Conservation (phyloP, 2,329 filamentous ascomycete species). For the Fusarium pseudocircinatum region DNA sequence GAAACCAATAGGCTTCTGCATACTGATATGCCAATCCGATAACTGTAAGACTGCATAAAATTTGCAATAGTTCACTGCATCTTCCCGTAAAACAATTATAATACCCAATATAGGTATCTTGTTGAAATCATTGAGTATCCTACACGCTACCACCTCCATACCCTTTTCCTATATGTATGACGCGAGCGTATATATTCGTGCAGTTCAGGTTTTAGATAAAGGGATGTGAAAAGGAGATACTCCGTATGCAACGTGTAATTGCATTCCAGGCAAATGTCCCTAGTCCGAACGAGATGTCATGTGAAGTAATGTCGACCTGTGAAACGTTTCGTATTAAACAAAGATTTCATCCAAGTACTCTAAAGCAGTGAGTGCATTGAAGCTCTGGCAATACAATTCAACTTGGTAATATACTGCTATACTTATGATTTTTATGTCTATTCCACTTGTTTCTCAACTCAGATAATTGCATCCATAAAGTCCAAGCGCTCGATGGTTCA, state of each 20-base stretch:
- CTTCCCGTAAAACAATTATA: background rate
- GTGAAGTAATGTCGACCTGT: background rate
- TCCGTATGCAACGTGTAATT: background rate
- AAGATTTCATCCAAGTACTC: background rate
- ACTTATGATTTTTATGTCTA: too few relatives aligned
- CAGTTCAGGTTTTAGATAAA: background rate
- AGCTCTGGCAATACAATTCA: background rate
- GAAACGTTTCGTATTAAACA: background rate
- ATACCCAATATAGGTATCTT: background rate
- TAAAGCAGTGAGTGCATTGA: background rate
- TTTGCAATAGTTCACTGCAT: background rate
- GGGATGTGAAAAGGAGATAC: slow-evolving; percentile 1
- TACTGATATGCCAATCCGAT: background rate
- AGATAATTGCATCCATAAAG: background rate
- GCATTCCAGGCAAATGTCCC: slow-evolving; percentile 13
- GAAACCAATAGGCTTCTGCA: background rate
- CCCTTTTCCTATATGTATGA: background rate
- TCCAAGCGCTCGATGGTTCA: background rate
- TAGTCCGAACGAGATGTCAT: background rate
- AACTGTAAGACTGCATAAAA: background rate
- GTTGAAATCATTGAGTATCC: background rate
- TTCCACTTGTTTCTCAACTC: background rate
- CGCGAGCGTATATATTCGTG: background rate
- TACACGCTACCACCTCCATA: background rate
- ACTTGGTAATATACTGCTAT: background rate